Evolutionary conservation across 257 asterid genomes (phyloP), one percentile per base, ranked within the genome.

Genomic region (Petunia secreta): DNA sequence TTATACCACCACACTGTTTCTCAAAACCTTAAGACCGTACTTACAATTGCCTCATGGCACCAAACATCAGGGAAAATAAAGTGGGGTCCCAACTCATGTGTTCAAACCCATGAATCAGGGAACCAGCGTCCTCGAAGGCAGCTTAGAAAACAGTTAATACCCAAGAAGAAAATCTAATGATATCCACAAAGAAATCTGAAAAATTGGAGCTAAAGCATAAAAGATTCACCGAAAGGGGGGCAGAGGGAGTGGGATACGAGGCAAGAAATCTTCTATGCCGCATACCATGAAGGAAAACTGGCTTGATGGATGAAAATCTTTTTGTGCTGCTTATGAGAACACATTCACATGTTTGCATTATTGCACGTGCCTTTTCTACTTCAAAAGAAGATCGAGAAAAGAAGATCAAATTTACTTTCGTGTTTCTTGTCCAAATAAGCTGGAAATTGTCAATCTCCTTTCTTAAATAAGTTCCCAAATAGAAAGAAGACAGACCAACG

Each of bases 391-490:
- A 68, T 68, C 16, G 46, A 69, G 46, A 4, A n/a, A 2, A 43
- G 25, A 68, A 10, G 0, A 37, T 43, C 0, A 2, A 1, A 50
- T 37, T 39, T 38, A 13, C 36, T 16, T 44, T 67, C n/a, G 38
- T 67, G n/a, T 52, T 68, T 44, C 43, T 0, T 69, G 9, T 69
- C 25, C 25, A 69, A 41, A 69, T 69, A 48, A 46, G 59, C 77
- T 69, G 44, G 41, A 38, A 69, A 46, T 5, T 46, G 40, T 46
- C 43, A 46, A 69, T 69, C 77, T 69, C 77, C 48, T 65, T 63
- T 9, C 59, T 69, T 9, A 69, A 69, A 59, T 46, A 48, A 36
- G n/a, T 25, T 69, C 58, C 76, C 44, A 16, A 69, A 69, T 57
- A 4, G 41, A 44, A 1, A 43, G 55, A 46, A 25, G 57, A 15